Evolutionary conservation across 2,329 filamentous ascomycete genomes (phyloP).

Genomic region (Ilyonectria robusta): DNA sequence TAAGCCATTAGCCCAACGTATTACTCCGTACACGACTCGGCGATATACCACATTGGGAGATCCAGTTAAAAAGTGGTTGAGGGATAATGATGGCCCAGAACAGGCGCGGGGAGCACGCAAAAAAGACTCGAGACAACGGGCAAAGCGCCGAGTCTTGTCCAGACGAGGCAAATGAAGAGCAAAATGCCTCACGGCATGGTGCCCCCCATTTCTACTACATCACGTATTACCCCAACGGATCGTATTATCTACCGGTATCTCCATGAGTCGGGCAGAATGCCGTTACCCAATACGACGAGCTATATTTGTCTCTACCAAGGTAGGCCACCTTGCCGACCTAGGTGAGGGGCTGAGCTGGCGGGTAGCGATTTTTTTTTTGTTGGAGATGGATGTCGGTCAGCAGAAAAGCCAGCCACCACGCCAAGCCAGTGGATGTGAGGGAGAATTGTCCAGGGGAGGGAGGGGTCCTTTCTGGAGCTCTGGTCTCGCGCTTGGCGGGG

Average conservation of each 20-base stretch:
- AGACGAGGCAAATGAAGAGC: conserved; percentile 27
- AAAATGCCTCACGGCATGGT: conserved; percentile 45
- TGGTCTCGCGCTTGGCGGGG: conserved; percentile 17
- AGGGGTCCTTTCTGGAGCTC: conserved; percentile 20
- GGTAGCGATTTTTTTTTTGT: conserved; percentile 11
- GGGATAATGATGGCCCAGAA: conserved; percentile 28
- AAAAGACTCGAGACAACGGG: neutral
- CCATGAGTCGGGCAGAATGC: conserved; percentile 34
- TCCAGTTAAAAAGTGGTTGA: conserved; percentile 17
- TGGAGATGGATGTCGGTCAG: conserved; percentile 23
- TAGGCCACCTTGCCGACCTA: conserved; percentile 1
- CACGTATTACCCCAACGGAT: conserved; percentile 38
- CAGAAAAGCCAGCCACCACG: conserved; percentile 17
- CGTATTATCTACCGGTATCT: conserved; percentile 43
- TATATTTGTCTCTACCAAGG: conserved; percentile 29
- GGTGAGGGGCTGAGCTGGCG: conserved; percentile 31
- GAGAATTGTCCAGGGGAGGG: conserved; percentile 18
- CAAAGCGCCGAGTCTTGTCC: conserved; percentile 29
- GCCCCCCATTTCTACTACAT: conserved; percentile 34
- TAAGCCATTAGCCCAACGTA: conserved; percentile 26
- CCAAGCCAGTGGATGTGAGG: conserved; percentile 19
- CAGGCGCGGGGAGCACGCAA: conserved; percentile 2
- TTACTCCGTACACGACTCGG: conserved; percentile 20
- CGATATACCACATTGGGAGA: conserved; percentile 26
- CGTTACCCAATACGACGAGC: conserved; percentile 43